Evolutionary conservation across 257 asterid species (phyloP).

Genomic region (Anisodus tanguticus): DNA sequence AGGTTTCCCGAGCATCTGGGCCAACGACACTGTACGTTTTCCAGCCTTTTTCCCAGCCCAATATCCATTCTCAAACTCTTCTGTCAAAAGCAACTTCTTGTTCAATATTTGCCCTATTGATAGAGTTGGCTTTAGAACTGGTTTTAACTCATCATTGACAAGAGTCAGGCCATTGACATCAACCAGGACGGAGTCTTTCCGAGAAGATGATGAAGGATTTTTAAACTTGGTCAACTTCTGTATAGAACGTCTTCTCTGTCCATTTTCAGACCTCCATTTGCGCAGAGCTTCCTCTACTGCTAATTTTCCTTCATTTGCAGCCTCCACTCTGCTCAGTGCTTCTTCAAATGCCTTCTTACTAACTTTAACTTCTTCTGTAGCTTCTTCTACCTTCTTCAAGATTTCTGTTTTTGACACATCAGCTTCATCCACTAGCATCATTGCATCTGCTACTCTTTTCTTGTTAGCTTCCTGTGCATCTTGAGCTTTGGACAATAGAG

Average conservation of each 20-base stretch:
- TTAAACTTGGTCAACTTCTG: slow-evolving; percentile 68
- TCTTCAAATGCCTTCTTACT: slow-evolving; percentile 80
- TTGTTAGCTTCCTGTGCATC: slow-evolving; percentile 64
- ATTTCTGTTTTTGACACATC: slow-evolving; percentile 56
- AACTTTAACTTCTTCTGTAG: slow-evolving; percentile 71
- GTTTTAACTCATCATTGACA: slow-evolving; percentile 51
- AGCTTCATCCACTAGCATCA: slow-evolving; percentile 65
- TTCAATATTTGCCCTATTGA: slow-evolving; percentile 70
- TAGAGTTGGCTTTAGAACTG: slow-evolving; percentile 62
- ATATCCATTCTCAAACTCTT: slow-evolving; percentile 62
- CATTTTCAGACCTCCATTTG: slow-evolving; percentile 87
- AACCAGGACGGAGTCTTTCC: slow-evolving; percentile 60
- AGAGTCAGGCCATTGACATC: slow-evolving; percentile 61
- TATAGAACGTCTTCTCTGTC: slow-evolving; percentile 62
- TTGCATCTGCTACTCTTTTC: slow-evolving; percentile 53
- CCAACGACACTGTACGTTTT: slow-evolving; percentile 71
- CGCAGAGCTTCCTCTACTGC: slow-evolving; percentile 87
- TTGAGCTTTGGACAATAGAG: slow-evolving; percentile 62
- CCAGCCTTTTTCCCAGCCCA: slow-evolving; percentile 41
- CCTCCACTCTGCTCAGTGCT: slow-evolving; percentile 74
- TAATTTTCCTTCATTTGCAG: slow-evolving; percentile 71
- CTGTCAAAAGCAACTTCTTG: slow-evolving; percentile 75
- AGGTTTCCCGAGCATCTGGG: slow-evolving; percentile 73
- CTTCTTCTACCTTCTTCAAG: slow-evolving; percentile 79
- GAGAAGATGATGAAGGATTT: slow-evolving; percentile 54